Base-by-base conservation (phyloP, 1,284 basidiomycete genomes). In the Sporisorium iseilematis-ciliati region DNA sequence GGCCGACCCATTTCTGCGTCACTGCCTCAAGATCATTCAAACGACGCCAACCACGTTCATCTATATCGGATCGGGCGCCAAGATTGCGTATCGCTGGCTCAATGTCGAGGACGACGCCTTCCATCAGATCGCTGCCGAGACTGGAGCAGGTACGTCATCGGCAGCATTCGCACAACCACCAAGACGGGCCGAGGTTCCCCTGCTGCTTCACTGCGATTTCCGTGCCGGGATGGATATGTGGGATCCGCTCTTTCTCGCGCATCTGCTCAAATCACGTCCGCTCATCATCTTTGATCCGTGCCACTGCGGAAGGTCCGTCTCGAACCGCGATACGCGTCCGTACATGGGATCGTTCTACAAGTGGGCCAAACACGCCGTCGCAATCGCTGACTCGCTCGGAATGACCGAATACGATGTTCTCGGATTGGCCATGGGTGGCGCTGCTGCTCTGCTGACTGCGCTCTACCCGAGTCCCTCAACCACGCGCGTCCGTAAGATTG, bases 41-140 rank as follows among this genome's bases (percentile, higher is more conserved):
- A 72, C 63, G 8, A 62, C 69, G 4, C 55, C 56, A 14, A 72
- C 69, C 55, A 72, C 58, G 25, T 72, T 72, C 35, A 42, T 65
- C 41, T 66, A 65, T 38, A 72, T 72, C 8, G 69, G 69, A n/a
- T 62, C 69, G 4, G 69, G 69, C 29, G 69, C 59, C 40, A 72
- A 72, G 69, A 72, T 72, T 20, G 69, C 69, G 25, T 72, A 72
- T 53, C 69, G 69, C 35, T 72, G 69, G 69, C 69, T 72, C 58
- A 65, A 72, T 26, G 54, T 72, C 23, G 57, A 69, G 5, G n/a
- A 20, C 12, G 67, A 69, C 20, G 49, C 53, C 16, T 64, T 69
- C 25, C 67, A 52, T 16, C 57, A 48, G 18, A 69, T 69, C 20
- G 52, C 61, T 16, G 31, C 42, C 55, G 55, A 66, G 11, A 35